Conservation (phyloP, 2,329 filamentous ascomycete genomes). For the Fusarium marasasianum region DNA sequence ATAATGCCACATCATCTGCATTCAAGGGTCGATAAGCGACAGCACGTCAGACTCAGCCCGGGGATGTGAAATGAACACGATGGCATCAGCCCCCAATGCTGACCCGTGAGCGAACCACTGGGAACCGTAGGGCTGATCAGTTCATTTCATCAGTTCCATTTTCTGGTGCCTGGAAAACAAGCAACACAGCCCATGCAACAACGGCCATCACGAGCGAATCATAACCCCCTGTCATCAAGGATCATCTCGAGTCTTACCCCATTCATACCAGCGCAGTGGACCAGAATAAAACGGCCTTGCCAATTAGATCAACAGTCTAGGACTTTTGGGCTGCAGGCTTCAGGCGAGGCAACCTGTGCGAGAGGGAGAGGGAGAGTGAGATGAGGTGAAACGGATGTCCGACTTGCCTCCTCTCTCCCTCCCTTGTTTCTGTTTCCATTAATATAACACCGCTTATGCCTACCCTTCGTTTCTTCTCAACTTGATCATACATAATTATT, state of each 20-base stretch:
- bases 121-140: conserved; percentile 40
- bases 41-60: not conserved
- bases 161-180: conserved; percentile 38
- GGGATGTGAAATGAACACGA: not conserved
- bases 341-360: conserved; percentile 30
- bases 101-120: not conserved
- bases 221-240: not conserved
- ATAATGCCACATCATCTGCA: not conserved
- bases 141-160: not conserved
- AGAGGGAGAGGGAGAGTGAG: conserved; percentile 16
- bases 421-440: conserved; percentile 10
- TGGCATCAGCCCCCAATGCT: not conserved
- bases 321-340: conserved; percentile 15
- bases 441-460: conserved; percentile 17
- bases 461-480: not conserved
- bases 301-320: conserved; percentile 9
- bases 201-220: conserved; percentile 47
- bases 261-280: conserved; percentile 29
- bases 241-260: conserved; percentile 12
- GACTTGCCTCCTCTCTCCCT: not conserved
- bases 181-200: conserved; percentile 44
- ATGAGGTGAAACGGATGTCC: conserved; percentile 14
- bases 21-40: not conserved
- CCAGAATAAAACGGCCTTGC: not conserved
- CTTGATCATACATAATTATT: not conserved